A percentile compares a stretch with the other conserved stretches of the same genome.
These are phyloP conservation scores for Daldinia loculata DNA, from an alignment of 495 filamentous ascomycete species.

Conservation along the genomic window DNA sequence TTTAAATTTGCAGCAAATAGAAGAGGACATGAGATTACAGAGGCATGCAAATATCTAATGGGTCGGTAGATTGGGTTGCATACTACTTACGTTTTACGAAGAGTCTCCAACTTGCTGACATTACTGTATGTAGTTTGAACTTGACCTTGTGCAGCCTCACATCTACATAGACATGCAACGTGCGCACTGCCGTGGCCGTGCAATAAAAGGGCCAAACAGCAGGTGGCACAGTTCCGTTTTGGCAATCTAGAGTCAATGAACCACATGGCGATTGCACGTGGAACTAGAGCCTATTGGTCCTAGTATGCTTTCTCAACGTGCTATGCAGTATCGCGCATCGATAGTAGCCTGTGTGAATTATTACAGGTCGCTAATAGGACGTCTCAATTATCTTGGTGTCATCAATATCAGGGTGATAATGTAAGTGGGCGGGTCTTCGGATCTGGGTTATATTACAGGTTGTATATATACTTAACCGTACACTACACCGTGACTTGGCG, in stretches of 20 bases:
- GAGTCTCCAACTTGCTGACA: conserved; percentile 38
- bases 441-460: conserved; percentile 20
- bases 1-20: conserved; percentile 6
- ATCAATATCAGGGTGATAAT: conserved; percentile 23
- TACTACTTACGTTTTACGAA: conserved; percentile 25
- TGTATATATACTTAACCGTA: conserved; percentile 11
- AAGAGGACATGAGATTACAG: not conserved
- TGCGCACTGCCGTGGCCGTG: conserved; percentile 34
- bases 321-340: conserved; percentile 38
- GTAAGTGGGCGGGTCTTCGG: conserved; percentile 31
- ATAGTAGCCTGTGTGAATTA: conserved; percentile 31
- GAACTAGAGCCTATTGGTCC: conserved; percentile 38
- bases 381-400: conserved; percentile 21
- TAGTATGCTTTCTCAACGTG: conserved; percentile 21
- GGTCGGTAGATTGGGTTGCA: conserved; percentile 27
- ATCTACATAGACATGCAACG: conserved; percentile 30
- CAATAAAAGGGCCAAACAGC: conserved; percentile 26
- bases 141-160: conserved; percentile 34
- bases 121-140: conserved; percentile 22
- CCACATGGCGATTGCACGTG: conserved; percentile 43
- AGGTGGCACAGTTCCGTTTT: conserved; percentile 34
- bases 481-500: conserved; percentile 8
- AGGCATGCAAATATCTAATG: conserved; percentile 8
- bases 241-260: conserved; percentile 35
- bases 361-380: conserved; percentile 24